phyloP scores from a whole-genome alignment of 768 basidiomycete genomes.

The Cubamyces sp. region DNA sequence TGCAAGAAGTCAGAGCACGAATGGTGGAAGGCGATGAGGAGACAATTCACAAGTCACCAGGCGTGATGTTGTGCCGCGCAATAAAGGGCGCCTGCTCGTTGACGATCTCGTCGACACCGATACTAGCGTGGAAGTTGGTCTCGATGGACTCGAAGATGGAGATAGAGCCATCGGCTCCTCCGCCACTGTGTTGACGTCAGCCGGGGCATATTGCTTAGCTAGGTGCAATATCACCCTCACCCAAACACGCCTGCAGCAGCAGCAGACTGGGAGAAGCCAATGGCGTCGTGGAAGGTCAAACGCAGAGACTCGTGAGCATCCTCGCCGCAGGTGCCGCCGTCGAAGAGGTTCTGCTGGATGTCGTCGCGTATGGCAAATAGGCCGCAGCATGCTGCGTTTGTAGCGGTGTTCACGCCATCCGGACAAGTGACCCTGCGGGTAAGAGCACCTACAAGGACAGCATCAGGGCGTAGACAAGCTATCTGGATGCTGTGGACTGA shows the following conservation, averaged over 20 bases:
- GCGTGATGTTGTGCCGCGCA: constrained; percentile 40
- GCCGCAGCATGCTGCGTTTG: constrained; percentile 36
- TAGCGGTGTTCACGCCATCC: constrained; percentile 34
- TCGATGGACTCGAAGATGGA: constrained; percentile 48
- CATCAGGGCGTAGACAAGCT: neutral
- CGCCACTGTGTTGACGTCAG: constrained; percentile 22
- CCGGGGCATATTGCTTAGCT: neutral
- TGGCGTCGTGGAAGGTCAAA: constrained; percentile 35
- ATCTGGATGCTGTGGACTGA: neutral
- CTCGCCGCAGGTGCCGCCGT: constrained; percentile 36
- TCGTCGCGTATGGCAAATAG: constrained; percentile 37
- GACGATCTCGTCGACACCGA: constrained; percentile 46
- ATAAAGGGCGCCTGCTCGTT: constrained; percentile 42
- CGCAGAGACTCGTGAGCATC: constrained; percentile 36
- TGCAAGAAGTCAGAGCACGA: neutral
- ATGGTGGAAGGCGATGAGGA: neutral
- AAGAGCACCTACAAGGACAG: constrained; percentile 20
- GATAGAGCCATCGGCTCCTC: constrained; percentile 50
- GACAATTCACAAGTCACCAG: constrained; percentile 49
- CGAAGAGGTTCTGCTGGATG: constrained; percentile 34
- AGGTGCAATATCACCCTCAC: neutral
- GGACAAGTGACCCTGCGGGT: constrained; percentile 34
- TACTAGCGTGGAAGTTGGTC: constrained; percentile 45
- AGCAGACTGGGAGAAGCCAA: constrained; percentile 15
- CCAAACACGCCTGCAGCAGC: constrained; percentile 5